These are phyloP conservation scores for Isatis tinctoria DNA, from an alignment of 345 rosid species.

Conservation along the genomic window DNA sequence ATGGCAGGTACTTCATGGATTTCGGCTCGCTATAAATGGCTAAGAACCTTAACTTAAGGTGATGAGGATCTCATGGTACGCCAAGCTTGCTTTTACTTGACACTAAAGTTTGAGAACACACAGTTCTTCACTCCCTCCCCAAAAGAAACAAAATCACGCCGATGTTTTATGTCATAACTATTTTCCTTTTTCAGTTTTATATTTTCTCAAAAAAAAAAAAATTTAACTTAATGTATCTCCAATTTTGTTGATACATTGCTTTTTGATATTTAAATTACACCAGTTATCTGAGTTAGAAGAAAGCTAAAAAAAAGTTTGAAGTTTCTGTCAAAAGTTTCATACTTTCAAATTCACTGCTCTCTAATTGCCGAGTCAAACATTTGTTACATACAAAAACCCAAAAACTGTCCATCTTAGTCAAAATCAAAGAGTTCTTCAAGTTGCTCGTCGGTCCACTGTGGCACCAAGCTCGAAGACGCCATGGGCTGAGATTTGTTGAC, in stretches of 20 bases:
- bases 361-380: background rate
- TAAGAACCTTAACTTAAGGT: too few species aligned
- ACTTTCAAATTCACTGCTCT: background rate
- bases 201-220: too few species aligned
- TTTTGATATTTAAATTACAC: background rate
- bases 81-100: too few species aligned
- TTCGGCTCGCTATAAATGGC: too few species aligned
- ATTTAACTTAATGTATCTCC: too few species aligned
- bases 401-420: conserved; percentile 34
- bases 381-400: background rate
- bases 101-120: too few species aligned
- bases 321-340: background rate
- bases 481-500: conserved; percentile 21
- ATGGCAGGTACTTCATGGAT: too few species aligned
- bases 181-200: too few species aligned
- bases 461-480: conserved; percentile 35
- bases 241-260: background rate
- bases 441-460: conserved; percentile 88
- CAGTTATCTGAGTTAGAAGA: background rate
- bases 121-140: too few species aligned
- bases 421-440: conserved; percentile 66
- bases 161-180: too few species aligned
- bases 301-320: background rate
- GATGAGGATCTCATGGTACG: too few species aligned
- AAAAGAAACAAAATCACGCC: too few species aligned